phyloP scores from a whole-genome alignment of 768 basidiomycete species.

The Macrolepiota albuminosa region DNA sequence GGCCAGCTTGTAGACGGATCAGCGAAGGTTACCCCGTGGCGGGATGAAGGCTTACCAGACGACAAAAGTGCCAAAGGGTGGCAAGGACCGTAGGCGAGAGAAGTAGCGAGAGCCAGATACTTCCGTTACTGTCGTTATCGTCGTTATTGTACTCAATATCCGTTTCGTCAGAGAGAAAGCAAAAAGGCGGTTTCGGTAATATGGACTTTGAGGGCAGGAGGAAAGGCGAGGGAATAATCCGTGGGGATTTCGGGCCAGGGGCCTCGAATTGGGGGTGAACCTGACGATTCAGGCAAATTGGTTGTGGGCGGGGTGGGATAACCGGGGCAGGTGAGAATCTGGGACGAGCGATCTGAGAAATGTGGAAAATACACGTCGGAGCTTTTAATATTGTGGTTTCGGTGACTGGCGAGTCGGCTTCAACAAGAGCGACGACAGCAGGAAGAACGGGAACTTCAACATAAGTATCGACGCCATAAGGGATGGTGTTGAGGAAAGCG shows the following conservation, averaged over 20 bases:
- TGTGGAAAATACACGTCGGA: not conserved
- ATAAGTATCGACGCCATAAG: not conserved
- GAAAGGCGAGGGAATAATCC: not conserved
- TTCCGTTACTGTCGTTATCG: not conserved
- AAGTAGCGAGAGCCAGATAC: not conserved
- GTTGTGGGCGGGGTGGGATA: not conserved
- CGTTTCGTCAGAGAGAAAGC: not conserved
- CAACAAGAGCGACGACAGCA: no score
- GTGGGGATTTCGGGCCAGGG: conserved; percentile 2
- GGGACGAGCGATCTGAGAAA: conserved; percentile 2
- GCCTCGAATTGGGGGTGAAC: conserved; percentile 7
- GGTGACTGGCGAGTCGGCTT: not conserved
- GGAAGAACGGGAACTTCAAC: not conserved
- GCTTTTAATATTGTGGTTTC: not conserved
- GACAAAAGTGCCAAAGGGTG: not conserved
- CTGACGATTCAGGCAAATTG: conserved; percentile 4
- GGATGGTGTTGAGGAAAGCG: not conserved
- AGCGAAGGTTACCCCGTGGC: not conserved
- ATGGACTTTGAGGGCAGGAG: not conserved
- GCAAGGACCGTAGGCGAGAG: not conserved
- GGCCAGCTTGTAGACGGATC: not conserved
- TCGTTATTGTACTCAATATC: not conserved
- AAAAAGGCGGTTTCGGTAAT: not conserved
- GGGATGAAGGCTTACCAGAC: not conserved
- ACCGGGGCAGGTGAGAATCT: conserved; percentile 1